Evolutionary conservation across 768 basidiomycete species (phyloP).

Genomic region (Boletus rubescentipes): DNA sequence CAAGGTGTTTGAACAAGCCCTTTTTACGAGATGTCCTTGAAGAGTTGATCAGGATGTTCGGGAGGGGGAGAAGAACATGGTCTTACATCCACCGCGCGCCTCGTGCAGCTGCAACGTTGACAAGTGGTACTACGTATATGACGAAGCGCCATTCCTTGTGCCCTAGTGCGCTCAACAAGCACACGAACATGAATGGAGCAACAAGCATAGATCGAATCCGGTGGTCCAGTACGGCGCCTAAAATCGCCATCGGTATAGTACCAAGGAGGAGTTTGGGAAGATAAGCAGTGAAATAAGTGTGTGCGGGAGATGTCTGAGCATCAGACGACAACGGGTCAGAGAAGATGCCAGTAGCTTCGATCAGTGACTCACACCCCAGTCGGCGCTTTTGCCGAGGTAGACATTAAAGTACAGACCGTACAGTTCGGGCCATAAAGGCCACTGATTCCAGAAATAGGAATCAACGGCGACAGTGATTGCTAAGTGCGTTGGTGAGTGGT

Average conservation of each 20-base stretch:
- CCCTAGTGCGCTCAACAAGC: constrained; percentile 67
- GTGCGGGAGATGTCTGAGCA: constrained; percentile 63
- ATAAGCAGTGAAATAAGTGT: constrained; percentile 61
- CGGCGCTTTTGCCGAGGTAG: constrained; percentile 75
- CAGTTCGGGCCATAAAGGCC: constrained; percentile 85
- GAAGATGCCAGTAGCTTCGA: background rate
- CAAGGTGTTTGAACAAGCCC: constrained; percentile 45
- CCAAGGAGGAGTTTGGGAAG: constrained; percentile 80
- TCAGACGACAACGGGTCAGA: background rate
- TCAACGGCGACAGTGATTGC: constrained; percentile 68
- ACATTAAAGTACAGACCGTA: constrained; percentile 83
- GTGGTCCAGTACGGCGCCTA: constrained; percentile 50
- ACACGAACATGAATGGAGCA: constrained; percentile 54
- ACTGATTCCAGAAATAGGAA: constrained; percentile 80
- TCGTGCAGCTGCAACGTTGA: constrained; percentile 78
- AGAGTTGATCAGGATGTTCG: background rate
- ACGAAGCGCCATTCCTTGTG: constrained; percentile 99
- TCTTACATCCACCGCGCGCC: constrained; percentile 66
- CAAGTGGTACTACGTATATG: constrained; percentile 77
- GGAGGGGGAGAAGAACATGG: background rate
- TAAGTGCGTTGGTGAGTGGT: constrained; percentile 25
- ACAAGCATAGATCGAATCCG: constrained; percentile 51
- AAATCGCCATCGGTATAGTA: constrained; percentile 55
- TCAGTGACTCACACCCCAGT: constrained; percentile 81
- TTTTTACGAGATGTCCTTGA: constrained; percentile 51